phyloP scores from a whole-genome alignment of 176 grass and related monocot species.

The Puya raimondii region DNA sequence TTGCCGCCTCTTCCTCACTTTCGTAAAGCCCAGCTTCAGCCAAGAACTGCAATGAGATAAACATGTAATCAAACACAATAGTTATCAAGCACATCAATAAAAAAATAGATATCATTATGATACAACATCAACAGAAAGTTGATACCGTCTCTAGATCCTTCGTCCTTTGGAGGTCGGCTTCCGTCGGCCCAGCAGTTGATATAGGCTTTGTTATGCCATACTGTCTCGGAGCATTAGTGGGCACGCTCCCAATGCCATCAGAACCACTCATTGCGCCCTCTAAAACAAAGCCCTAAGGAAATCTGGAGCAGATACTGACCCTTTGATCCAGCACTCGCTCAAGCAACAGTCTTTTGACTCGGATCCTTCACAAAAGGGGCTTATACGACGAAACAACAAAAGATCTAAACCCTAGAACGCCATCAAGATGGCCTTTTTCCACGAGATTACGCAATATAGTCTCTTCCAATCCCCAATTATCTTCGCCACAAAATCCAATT shows the following conservation, averaged over 20 bases:
- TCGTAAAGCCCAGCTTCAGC: slow-evolving; percentile 55
- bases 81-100: neutral
- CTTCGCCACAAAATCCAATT: neutral
- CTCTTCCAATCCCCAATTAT: too few relatives aligned
- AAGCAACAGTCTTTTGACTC: neutral
- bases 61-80: neutral
- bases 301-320: neutral
- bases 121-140: neutral
- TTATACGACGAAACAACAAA: neutral
- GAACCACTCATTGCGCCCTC: slow-evolving; percentile 31
- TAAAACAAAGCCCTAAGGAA: slow-evolving; percentile 5
- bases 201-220: slow-evolving; percentile 62
- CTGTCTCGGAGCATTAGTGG: slow-evolving; percentile 28
- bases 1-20: slow-evolving; percentile 43
- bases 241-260: slow-evolving; percentile 12
- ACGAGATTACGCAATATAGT: too few relatives aligned
- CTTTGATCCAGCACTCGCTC: neutral
- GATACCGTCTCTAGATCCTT: slow-evolving; percentile 50
- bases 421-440: too few relatives aligned
- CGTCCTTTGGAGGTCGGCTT: slow-evolving; percentile 52
- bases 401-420: neutral
- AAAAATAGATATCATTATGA: neutral
- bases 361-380: neutral
- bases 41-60: slow-evolving; percentile 47
- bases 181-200: slow-evolving; percentile 47